These are phyloP conservation scores for Ensete ventricosum DNA, from an alignment of 176 grass and related monocot genomes.

Conservation along the genomic window DNA sequence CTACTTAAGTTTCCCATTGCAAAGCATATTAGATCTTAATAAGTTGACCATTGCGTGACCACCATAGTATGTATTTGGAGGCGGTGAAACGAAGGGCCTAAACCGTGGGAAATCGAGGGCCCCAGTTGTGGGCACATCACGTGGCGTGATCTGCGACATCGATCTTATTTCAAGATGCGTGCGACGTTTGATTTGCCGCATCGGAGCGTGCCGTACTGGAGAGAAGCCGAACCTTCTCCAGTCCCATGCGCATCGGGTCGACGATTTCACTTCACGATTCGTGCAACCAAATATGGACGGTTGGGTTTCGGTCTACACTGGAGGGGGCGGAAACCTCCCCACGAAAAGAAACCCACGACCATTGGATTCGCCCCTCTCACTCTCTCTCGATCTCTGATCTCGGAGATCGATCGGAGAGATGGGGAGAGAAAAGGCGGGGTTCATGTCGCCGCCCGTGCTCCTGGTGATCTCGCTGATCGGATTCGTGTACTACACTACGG, in stretches of 20 bases:
- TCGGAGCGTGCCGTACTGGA: too few species aligned
- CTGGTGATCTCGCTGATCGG: conserved; percentile 28
- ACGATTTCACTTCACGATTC: not conserved
- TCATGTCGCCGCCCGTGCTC: conserved; percentile 31
- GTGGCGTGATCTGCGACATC: not conserved
- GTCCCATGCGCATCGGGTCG: too few species aligned
- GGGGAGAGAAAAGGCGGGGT: conserved; percentile 34
- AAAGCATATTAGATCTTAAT: too few species aligned
- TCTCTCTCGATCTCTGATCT: not conserved
- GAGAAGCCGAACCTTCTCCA: too few species aligned
- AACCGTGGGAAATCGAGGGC: too few species aligned
- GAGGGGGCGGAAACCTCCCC: too few species aligned
- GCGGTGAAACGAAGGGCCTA: too few species aligned
- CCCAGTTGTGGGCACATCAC: too few species aligned
- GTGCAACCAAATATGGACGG: not conserved
- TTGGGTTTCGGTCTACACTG: too few species aligned
- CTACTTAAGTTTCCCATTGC: too few species aligned
- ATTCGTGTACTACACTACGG: conserved; percentile 59
- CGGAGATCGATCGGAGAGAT: not conserved
- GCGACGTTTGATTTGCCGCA: not conserved
- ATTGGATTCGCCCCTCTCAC: not conserved
- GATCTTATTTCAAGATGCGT: not conserved
- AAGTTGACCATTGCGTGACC: too few species aligned
- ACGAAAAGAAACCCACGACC: not conserved
- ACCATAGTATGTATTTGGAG: too few species aligned